Conservation (phyloP, 305 asterid species). For the Solanum hybrid region DNA sequence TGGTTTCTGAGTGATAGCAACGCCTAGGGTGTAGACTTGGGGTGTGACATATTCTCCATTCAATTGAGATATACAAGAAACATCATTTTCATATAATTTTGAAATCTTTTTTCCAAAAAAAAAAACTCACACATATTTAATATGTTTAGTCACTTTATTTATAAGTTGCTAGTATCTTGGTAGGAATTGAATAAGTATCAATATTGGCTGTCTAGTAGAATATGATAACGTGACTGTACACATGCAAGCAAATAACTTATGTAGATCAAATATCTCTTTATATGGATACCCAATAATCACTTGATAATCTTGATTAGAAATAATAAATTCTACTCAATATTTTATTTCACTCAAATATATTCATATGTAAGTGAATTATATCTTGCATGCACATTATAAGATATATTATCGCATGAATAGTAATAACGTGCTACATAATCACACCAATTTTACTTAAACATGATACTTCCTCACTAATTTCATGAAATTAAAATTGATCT, state of each 20-base stretch:
- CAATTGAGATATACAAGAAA: not conserved
- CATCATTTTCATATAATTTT: not conserved
- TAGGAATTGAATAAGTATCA: not conserved
- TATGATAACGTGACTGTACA: not conserved
- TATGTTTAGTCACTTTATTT: not conserved
- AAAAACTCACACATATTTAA: not conserved
- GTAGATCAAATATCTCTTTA: not conserved
- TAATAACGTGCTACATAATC: not conserved
- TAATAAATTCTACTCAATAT: not conserved
- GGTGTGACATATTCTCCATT: not conserved
- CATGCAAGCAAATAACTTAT: not conserved
- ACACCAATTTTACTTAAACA: not conserved
- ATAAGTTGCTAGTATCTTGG: not conserved
- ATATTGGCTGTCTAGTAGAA: not conserved
- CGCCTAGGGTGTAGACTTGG: too few relatives aligned
- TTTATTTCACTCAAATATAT: not conserved
- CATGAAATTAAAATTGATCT: not conserved
- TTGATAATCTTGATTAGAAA: not conserved
- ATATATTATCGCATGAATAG: not conserved
- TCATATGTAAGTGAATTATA: not conserved
- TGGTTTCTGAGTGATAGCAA: too few relatives aligned
- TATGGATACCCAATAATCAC: not conserved
- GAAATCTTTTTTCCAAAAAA: not conserved
- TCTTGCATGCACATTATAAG: not conserved
- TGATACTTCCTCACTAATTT: not conserved